Evolutionary conservation across 176 grass and related monocot species (phyloP).

Genomic region (Triticum urartu): DNA sequence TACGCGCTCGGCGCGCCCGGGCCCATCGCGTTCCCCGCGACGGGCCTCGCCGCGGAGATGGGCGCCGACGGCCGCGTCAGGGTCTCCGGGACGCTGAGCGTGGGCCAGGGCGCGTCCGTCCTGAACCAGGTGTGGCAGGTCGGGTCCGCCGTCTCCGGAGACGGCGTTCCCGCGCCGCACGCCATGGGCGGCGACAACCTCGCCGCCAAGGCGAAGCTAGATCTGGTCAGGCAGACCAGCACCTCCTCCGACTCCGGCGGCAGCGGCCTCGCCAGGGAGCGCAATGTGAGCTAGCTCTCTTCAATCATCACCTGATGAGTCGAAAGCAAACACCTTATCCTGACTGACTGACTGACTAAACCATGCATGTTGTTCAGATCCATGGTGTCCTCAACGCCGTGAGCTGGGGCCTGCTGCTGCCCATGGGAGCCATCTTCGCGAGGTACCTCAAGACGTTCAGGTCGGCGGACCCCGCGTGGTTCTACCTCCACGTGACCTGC

Average conservation of each 20-base stretch:
- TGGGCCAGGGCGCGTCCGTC: conserved; percentile 23
- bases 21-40: conserved; percentile 27
- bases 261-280: conserved; percentile 20
- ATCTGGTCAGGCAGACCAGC: conserved; percentile 48
- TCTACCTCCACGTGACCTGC: conserved; percentile 77
- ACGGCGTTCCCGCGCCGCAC: background rate
- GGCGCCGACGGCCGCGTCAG: conserved; percentile 40
- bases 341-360: background rate
- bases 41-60: conserved; percentile 49
- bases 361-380: conserved; percentile 24
- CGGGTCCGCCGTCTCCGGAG: background rate
- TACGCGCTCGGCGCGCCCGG: background rate
- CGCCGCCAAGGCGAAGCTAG: conserved; percentile 49
- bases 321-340: background rate
- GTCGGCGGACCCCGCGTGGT: conserved; percentile 70
- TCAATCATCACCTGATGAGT: background rate
- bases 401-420: conserved; percentile 81
- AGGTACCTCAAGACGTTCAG: conserved; percentile 79
- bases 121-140: conserved; percentile 87
- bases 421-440: conserved; percentile 70
- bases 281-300: conserved; percentile 58
- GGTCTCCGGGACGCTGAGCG: conserved; percentile 50
- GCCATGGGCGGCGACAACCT: background rate
- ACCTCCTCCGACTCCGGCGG: conserved; percentile 19
- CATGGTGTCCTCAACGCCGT: conserved; percentile 83